These are phyloP conservation scores for Colletotrichum falcatum DNA, from an alignment of 2,329 filamentous ascomycete species.

Conservation along the genomic window DNA sequence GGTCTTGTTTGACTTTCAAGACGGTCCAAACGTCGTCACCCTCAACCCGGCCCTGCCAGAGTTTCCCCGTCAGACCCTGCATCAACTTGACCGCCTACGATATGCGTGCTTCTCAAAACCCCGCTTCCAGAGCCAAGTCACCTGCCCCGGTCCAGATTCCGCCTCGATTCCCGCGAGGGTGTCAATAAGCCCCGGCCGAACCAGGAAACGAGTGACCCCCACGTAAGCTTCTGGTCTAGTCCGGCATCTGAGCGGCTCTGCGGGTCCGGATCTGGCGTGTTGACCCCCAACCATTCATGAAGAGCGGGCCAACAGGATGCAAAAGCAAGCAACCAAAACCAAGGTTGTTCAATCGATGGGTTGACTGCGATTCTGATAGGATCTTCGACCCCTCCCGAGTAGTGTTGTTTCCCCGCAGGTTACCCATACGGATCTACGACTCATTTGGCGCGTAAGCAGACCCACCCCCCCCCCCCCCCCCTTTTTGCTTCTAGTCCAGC, in stretches of 20 bases:
- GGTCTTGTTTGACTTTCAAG: not conserved
- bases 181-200: not conserved
- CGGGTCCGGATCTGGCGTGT: slow-evolving; percentile 10
- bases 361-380: slow-evolving; percentile 1
- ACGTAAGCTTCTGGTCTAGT: slow-evolving; percentile 7
- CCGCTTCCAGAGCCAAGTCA: not conserved
- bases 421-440: not conserved
- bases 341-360: not conserved
- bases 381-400: not conserved
- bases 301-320: slow-evolving; percentile 10
- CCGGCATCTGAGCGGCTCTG: slow-evolving; percentile 31
- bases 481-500: not conserved
- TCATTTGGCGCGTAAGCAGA: not conserved
- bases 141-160: not conserved
- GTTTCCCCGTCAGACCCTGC: not conserved
- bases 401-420: slow-evolving; percentile 24
- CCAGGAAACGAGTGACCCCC: slow-evolving; percentile 22
- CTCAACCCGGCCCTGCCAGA: not conserved
- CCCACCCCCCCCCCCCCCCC: not conserved
- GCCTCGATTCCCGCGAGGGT: not conserved
- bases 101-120: no score
- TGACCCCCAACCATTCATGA: slow-evolving; percentile 26
- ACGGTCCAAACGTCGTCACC: not conserved
- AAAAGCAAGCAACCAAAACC: not conserved
- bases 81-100: not conserved